Evolutionary conservation across 345 rosid species (phyloP), one percentile per base, ranked within the genome.

Genomic region (Moricandia moricandioides): DNA sequence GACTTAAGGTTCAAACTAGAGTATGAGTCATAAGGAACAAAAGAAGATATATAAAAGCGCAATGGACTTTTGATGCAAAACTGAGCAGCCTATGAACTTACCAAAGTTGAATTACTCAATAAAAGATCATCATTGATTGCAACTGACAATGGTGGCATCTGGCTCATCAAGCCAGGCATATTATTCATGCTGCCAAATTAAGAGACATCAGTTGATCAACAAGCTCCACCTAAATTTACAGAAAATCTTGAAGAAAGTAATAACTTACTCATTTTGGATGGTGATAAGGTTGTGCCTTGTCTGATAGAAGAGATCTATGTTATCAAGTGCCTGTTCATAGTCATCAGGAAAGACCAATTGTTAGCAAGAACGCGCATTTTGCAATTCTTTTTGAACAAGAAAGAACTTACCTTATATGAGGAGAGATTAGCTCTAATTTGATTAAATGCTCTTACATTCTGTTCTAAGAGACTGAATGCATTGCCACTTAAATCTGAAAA

Each of bases 91-190:
- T 26, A 54, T 21, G 27, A 90, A 0, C 83, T 83, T 80, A 89
- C 91, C 90, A 82, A 83, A 78, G 80, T 76, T 57, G 84, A 69
- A 71, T 64, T 77, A 54, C 87, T 89, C 75, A 88, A 77, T 63
- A 87, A 40, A 63, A 94, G 90, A 83, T 90, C 87, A 72, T 86
- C 93, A 29, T 84, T 56, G 52, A 94, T 81, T 61, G 85, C 76
- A 57, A 85, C 86, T 14, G 88, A 87, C 66, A 94, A 84, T 24
- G 98, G 93, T 39, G 90, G 93, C 98, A 94, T 91, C 71, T 83
- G 93, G 73, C 89, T 90, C 97, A 94, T 91, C 79, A 91, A 84
- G 77, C 97, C 95, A 60, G 96, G 96, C 86, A 74, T 88, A 63
- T 78, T 77, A 79, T 85, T 83, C 93, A 91, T 87, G 72, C 98